phyloP scores from a whole-genome alignment of 176 grass and related monocot species.

The Triticum monococcum region DNA sequence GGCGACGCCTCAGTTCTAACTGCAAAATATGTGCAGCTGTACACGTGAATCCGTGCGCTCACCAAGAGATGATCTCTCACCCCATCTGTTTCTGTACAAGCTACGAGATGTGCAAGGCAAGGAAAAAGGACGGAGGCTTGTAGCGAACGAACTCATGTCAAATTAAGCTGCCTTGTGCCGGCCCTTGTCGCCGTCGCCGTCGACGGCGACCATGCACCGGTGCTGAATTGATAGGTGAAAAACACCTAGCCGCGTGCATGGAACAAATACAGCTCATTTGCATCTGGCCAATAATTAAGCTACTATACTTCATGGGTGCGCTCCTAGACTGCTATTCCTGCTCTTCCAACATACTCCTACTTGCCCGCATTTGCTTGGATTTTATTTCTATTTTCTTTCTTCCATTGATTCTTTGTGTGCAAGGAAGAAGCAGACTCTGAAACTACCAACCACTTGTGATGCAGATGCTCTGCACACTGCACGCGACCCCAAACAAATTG shows the following conservation, averaged over 20 bases:
- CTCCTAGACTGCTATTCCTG: background rate
- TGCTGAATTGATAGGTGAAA: constrained; percentile 16
- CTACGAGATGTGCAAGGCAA: constrained; percentile 2
- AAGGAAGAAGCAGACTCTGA: background rate
- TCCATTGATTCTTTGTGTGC: background rate
- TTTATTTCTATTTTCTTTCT: background rate
- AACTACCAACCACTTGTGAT: background rate
- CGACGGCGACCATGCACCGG: constrained; percentile 31
- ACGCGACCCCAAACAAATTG: background rate
- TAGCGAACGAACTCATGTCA: background rate
- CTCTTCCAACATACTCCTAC: background rate
- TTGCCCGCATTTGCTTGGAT: background rate
- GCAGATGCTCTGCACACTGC: background rate
- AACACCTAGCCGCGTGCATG: background rate
- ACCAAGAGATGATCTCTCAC: background rate
- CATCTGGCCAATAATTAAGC: background rate
- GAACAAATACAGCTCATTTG: background rate
- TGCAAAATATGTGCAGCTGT: background rate
- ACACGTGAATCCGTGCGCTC: background rate
- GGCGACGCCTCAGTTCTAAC: background rate
- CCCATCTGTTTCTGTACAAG: background rate
- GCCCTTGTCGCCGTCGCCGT: too few relatives aligned
- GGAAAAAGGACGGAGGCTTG: background rate
- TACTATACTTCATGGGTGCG: background rate
- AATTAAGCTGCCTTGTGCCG: constrained; percentile 4